These are phyloP conservation scores for Sonneratia caseolaris DNA, from an alignment of 345 rosid genomes.

Conservation along the genomic window DNA sequence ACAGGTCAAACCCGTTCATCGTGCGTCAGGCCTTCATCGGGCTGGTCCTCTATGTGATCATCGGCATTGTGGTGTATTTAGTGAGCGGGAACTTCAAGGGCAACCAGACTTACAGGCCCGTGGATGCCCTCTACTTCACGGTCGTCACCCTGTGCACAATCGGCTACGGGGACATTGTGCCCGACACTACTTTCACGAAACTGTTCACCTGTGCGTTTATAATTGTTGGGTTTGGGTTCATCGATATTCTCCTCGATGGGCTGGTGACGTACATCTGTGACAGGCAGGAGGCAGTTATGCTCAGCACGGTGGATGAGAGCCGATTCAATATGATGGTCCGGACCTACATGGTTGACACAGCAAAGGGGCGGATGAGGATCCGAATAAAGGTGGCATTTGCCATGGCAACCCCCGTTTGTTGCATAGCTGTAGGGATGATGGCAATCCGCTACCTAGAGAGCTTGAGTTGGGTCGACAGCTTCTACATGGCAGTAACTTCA, in stretches of 20 bases:
- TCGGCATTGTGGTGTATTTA: conserved; percentile 24
- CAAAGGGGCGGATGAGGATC: conserved; percentile 60
- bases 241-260: conserved; percentile 50
- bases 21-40: conserved; percentile 48
- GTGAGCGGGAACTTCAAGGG: conserved; percentile 34
- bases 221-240: conserved; percentile 52
- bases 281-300: conserved; percentile 42
- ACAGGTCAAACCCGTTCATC: conserved; percentile 28
- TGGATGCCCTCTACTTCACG: conserved; percentile 56
- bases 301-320: conserved; percentile 45
- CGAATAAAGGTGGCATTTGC: conserved; percentile 50
- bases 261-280: conserved; percentile 56
- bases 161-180: conserved; percentile 62
- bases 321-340: conserved; percentile 32
- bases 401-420: conserved; percentile 30
- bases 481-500: conserved; percentile 52
- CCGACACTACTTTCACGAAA: conserved; percentile 46
- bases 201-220: conserved; percentile 46
- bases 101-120: conserved; percentile 25
- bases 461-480: conserved; percentile 52
- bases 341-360: conserved; percentile 43
- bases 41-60: conserved; percentile 29
- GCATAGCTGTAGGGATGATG: conserved; percentile 42
- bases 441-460: conserved; percentile 33
- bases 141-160: conserved; percentile 65